A percentile compares a stretch with the other conserved stretches of the same genome.
Conservation (phyloP, 805 yeast species). For the Cyberlindnera bimundalis region DNA sequence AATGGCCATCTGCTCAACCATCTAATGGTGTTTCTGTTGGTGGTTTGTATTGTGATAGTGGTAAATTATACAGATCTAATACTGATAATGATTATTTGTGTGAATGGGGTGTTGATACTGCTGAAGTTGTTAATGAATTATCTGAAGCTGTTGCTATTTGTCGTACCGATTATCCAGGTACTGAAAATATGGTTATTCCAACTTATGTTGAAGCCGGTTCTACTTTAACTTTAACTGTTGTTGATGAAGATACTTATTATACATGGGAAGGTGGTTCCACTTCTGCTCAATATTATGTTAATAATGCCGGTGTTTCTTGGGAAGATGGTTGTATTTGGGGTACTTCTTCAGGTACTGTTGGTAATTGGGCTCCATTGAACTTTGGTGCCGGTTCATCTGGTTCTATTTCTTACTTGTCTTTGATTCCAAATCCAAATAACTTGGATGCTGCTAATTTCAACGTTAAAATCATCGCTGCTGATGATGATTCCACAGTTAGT, state of each 20-base stretch:
- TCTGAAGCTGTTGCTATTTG: slow-evolving; percentile 77
- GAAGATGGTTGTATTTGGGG: slow-evolving; percentile 98
- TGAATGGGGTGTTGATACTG: slow-evolving; percentile 78
- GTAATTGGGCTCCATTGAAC: slow-evolving; percentile 98
- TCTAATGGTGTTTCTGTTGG: slow-evolving; percentile 86
- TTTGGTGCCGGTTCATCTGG: slow-evolving; percentile 84
- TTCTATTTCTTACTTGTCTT: slow-evolving; percentile 72
- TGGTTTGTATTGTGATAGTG: slow-evolving; percentile 81
- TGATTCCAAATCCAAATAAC: slow-evolving; percentile 96
- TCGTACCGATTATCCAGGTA: slow-evolving; percentile 99
- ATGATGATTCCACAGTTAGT: slow-evolving; percentile 36
- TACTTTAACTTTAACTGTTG: slow-evolving; percentile 68
- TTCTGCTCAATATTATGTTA: slow-evolving; percentile 95
- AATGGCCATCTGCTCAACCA: slow-evolving; percentile 92
- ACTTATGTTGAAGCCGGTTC: slow-evolving; percentile 73
- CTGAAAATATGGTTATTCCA: slow-evolving; percentile 97
- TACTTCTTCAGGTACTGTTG: slow-evolving; percentile 67
- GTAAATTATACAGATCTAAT: slow-evolving; percentile 80
- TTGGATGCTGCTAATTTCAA: slow-evolving; percentile 61
- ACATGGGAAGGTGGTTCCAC: slow-evolving; percentile 77
- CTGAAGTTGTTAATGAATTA: slow-evolving; percentile 64
- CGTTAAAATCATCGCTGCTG: slow-evolving; percentile 71
- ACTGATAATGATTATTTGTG: slow-evolving; percentile 64
- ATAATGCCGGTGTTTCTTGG: slow-evolving; percentile 88
- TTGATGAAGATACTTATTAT: slow-evolving; percentile 74